Evolutionary conservation across 371 early-diverging fungal genomes (phyloP), one percentile per base, ranked within the genome.

Genomic region (Dinochytrium kinnereticum): DNA sequence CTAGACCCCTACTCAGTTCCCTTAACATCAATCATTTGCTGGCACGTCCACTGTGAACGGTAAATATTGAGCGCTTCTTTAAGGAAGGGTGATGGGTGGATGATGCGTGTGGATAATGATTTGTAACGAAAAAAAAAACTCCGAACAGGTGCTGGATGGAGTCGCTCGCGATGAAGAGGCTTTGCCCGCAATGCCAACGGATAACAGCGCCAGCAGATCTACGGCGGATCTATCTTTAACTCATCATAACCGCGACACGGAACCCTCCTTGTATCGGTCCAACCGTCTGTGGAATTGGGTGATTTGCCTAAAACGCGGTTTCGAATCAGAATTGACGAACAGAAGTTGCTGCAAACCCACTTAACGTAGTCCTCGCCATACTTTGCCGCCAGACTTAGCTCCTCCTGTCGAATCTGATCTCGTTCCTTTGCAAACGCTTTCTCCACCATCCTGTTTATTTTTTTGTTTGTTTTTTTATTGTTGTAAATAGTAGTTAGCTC

Each of bases 21-120:
- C 0, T 75, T 93, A 24, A 87, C 89, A 0, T 94, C 94, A 0
- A 91, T 93, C 59, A 87, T 90, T 17, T 96, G 96, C 78, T 96
- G 96, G 96, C 96, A 96, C 84, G 96, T 95, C 2, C 92, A 94
- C 68, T 96, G 96, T 78, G 91, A 94, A 73, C 82, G 85, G 64
- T 95, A 75, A 53, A 65, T 59, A 24, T 26, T 34, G 13, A 34
- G 50, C n/a, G n/a, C n/a, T n/a, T n/a, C n/a, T n/a, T n/a, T n/a
- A n/a, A n/a, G n/a, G n/a, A n/a, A n/a, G n/a, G n/a, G n/a, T n/a
- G n/a, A n/a, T n/a, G n/a, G n/a, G n/a, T n/a, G n/a, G n/a, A n/a
- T n/a, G n/a, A n/a, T n/a, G n/a, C n/a, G n/a, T n/a, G n/a, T n/a
- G n/a, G n/a, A n/a, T n/a, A 13, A 64, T 37, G 0, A 74, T 51